Evolutionary conservation across 371 early-diverging fungal genomes (phyloP).

Genomic region (Mortierella sp.): DNA sequence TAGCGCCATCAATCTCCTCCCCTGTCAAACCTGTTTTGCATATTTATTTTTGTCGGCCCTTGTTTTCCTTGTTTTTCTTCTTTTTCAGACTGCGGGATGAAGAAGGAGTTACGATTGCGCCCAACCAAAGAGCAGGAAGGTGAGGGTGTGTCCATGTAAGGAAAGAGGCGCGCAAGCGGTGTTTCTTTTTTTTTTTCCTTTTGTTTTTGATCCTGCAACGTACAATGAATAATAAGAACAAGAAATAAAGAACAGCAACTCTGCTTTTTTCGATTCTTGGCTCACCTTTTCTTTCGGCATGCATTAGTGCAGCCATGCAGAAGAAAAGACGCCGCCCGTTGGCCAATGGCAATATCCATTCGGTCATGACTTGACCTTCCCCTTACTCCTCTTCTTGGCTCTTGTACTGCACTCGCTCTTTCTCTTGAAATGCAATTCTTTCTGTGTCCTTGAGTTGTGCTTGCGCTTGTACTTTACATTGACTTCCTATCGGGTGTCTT

Average conservation of each 20-base stretch:
- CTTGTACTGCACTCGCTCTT: not conserved
- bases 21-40: not conserved
- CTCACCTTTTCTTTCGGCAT: not conserved
- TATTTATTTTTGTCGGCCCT: not conserved
- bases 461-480: not conserved
- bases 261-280: not conserved
- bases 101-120: not conserved
- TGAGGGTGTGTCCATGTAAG: not conserved
- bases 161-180: not conserved
- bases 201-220: not conserved
- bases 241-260: not conserved
- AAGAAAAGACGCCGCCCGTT: not conserved
- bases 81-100: not conserved
- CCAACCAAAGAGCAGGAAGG: not conserved
- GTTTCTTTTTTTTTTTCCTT: not conserved
- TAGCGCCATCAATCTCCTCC: slow-evolving; percentile 17
- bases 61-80: not conserved
- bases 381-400: not conserved
- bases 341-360: not conserved
- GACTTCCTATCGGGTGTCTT: not conserved
- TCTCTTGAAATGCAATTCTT: no score
- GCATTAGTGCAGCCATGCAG: not conserved
- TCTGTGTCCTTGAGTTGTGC: not conserved
- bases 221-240: not conserved
- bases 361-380: not conserved